phyloP scores from a whole-genome alignment of 257 asterid genomes.

The Solanum bulbocastanum region DNA sequence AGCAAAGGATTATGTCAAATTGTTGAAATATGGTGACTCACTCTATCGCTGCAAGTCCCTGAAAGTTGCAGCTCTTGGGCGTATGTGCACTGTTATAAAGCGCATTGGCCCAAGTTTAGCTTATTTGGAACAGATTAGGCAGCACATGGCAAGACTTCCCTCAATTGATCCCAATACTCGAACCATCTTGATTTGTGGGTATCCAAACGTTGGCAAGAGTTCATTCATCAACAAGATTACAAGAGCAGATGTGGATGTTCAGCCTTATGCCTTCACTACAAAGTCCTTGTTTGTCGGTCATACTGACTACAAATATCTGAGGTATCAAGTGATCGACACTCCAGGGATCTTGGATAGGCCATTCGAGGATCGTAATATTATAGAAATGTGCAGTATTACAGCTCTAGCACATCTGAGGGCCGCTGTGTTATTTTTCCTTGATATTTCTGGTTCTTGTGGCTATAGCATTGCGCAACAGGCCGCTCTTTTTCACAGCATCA shows the following conservation, averaged over 20 bases:
- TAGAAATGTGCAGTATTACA: constrained; percentile 97
- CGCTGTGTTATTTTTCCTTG: constrained; percentile 88
- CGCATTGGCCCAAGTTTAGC: constrained; percentile 86
- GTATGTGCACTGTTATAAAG: constrained; percentile 57
- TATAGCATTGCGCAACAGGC: constrained; percentile 90
- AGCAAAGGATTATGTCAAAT: constrained; percentile 68
- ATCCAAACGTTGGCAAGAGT: constrained; percentile 97
- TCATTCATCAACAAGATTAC: constrained; percentile 92
- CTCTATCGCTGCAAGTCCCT: constrained; percentile 75
- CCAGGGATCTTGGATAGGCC: constrained; percentile 96
- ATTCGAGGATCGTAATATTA: constrained; percentile 93
- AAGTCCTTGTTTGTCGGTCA: constrained; percentile 94
- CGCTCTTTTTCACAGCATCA: constrained; percentile 89
- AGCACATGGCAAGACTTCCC: constrained; percentile 95
- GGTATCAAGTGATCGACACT: constrained; percentile 96
- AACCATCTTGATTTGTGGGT: constrained; percentile 93
- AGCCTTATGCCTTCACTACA: constrained; percentile 97
- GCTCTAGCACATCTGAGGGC: constrained; percentile 97
- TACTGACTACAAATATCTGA: constrained; percentile 79
- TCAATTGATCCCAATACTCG: constrained; percentile 94
- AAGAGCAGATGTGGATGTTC: constrained; percentile 95
- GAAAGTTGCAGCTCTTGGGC: constrained; percentile 64
- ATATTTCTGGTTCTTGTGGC: constrained; percentile 95
- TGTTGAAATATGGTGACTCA: constrained; percentile 86
- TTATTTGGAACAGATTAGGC: constrained; percentile 95